phyloP scores from a whole-genome alignment of 495 filamentous ascomycete species.

The Astrothelium subdiscretum region DNA sequence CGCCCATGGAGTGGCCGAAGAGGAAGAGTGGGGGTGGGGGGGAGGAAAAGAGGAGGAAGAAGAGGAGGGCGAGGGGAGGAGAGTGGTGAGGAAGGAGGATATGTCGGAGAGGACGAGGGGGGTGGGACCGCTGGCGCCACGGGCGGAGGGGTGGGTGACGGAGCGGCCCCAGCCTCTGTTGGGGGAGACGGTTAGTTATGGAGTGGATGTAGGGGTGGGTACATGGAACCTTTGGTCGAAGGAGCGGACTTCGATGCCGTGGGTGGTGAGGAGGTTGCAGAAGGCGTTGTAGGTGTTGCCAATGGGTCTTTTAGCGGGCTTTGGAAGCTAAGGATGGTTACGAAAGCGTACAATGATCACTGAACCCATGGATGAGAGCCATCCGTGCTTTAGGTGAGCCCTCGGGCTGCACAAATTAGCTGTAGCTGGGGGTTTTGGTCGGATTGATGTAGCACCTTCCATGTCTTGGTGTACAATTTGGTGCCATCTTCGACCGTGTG shows the following conservation, averaged over 20 bases:
- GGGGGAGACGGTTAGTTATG: slow-evolving; percentile 7
- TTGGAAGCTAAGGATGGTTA: background rate
- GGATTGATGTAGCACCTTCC: slow-evolving; percentile 46
- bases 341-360: slow-evolving; percentile 50
- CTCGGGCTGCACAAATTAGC: slow-evolving; percentile 30
- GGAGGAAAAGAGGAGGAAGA: slow-evolving; percentile 31
- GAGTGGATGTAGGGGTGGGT: slow-evolving; percentile 18
- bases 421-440: slow-evolving; percentile 23
- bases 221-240: slow-evolving; percentile 59
- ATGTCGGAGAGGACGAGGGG: slow-evolving; percentile 62
- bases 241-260: slow-evolving; percentile 58
- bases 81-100: slow-evolving; percentile 49
- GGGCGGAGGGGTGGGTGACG: slow-evolving; percentile 35
- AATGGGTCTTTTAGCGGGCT: slow-evolving; percentile 4
- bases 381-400: slow-evolving; percentile 50
- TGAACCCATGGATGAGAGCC: slow-evolving; percentile 77
- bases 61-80: too few relatives aligned
- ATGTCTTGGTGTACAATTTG: slow-evolving; percentile 72
- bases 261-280: slow-evolving; percentile 54
- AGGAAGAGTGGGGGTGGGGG: slow-evolving; percentile 57
- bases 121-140: slow-evolving; percentile 62
- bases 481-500: slow-evolving; percentile 41
- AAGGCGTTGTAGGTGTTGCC: slow-evolving; percentile 59
- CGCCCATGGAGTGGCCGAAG: slow-evolving; percentile 83
- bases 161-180: slow-evolving; percentile 44